Evolutionary conservation across 1,139 yeast species (phyloP).

Genomic region (Magnusiomyces fungicola): DNA sequence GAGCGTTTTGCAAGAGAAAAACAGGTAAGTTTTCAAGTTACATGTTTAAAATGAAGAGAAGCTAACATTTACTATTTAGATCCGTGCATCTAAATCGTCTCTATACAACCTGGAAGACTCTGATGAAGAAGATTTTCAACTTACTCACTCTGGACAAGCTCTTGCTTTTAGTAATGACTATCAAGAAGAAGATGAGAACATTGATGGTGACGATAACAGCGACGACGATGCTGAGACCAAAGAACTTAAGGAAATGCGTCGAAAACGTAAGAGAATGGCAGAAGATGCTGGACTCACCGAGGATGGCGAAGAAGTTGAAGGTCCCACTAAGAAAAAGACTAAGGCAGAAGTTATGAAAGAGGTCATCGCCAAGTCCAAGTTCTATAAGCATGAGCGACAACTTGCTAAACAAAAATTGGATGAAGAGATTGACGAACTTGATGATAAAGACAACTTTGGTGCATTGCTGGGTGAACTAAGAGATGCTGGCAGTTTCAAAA

Average conservation of each 20-base stretch:
- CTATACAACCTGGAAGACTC: slow-evolving; percentile 74
- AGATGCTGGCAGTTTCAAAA: slow-evolving; percentile 22
- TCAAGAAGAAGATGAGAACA: slow-evolving; percentile 39
- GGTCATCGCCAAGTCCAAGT: slow-evolving; percentile 89
- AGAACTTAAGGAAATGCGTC: slow-evolving; percentile 13
- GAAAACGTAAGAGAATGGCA: slow-evolving; percentile 13
- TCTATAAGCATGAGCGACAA: slow-evolving; percentile 84
- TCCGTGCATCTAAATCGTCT: slow-evolving; percentile 33
- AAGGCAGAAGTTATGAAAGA: slow-evolving; percentile 97
- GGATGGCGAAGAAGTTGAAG: slow-evolving; percentile 23
- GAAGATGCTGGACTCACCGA: slow-evolving; percentile 16
- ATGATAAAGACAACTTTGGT: slow-evolving; percentile 68
- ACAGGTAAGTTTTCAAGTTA: slow-evolving; percentile 40
- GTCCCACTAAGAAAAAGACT: slow-evolving; percentile 61
- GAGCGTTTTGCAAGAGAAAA: slow-evolving; percentile 89
- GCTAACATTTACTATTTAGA: slow-evolving; percentile 5
- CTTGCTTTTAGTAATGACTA: slow-evolving; percentile 48
- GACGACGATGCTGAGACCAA: slow-evolving; percentile 37
- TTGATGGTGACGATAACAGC: slow-evolving; percentile 41
- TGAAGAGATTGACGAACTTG: slow-evolving; percentile 67
- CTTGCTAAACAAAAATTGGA: slow-evolving; percentile 62
- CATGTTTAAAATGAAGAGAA: no score
- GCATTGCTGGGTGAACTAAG: slow-evolving; percentile 63
- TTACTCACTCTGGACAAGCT: slow-evolving; percentile 78
- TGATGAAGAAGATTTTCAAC: slow-evolving; percentile 43